Conservation (phyloP, 129 eudicot genomes). For the Tagetes erecta region DNA sequence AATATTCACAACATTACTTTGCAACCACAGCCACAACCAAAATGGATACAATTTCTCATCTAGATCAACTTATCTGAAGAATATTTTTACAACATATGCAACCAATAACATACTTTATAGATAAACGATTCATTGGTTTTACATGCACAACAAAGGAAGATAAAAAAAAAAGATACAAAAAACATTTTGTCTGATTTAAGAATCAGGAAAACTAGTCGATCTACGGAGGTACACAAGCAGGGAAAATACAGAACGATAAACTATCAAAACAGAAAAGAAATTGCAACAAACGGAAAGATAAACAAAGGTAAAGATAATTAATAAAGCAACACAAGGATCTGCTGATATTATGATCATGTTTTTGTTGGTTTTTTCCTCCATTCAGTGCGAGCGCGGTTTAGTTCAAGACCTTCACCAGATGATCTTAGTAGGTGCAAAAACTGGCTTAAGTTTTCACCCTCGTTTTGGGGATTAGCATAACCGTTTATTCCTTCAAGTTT, state of each 20-base stretch:
- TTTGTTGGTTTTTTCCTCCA: constrained; percentile 80
- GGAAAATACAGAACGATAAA: neutral
- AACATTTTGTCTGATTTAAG: neutral
- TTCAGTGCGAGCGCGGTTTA: constrained; percentile 76
- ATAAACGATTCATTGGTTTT: constrained; percentile 12
- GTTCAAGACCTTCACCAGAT: constrained; percentile 66
- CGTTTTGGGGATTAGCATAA: constrained; percentile 35
- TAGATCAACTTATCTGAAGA: too few species aligned
- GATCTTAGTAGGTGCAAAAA: constrained; percentile 81
- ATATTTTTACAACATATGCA: neutral
- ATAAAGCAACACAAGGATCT: neutral
- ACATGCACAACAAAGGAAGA: constrained; percentile 14
- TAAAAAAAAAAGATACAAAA: neutral
- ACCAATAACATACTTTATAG: constrained; percentile 15
- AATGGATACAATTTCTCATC: too few species aligned
- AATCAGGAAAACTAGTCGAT: constrained; percentile 18
- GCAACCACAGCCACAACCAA: too few species aligned
- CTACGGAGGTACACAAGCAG: constrained; percentile 4
- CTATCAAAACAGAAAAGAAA: neutral
- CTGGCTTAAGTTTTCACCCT: constrained; percentile 35
- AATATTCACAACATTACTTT: too few species aligned
- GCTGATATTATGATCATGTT: constrained; percentile 15
- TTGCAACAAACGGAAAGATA: constrained; percentile 2
- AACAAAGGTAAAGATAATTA: neutral
- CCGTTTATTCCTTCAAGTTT: constrained; percentile 57